A percentile compares a stretch with the other conserved stretches of the same genome.
Conservation (phyloP, 768 basidiomycete genomes). For the Auricularia cornea region DNA sequence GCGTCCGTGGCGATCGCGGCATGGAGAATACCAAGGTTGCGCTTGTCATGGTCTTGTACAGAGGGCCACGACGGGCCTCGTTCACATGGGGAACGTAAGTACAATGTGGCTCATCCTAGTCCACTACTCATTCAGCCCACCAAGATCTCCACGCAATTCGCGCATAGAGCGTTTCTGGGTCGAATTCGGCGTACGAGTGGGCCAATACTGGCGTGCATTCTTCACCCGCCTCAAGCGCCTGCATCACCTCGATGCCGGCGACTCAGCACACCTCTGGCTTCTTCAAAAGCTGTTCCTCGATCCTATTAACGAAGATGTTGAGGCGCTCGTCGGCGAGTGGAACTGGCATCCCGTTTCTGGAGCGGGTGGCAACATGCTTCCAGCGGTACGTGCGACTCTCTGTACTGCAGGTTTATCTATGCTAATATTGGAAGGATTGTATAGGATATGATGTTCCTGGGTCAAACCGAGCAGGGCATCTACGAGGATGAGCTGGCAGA, state of each 20-base stretch:
- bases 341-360: slow-evolving; percentile 14
- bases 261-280: slow-evolving; percentile 12
- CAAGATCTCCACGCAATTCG: slow-evolving; percentile 14
- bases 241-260: slow-evolving; percentile 5
- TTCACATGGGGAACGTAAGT: slow-evolving; percentile 17
- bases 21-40: slow-evolving; percentile 14
- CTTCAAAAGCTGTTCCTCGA: slow-evolving; percentile 12
- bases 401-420: too few relatives aligned
- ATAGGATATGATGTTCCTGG: slow-evolving; percentile 10
- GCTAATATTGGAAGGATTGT: not conserved
- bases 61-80: slow-evolving; percentile 8
- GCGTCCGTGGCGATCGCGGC: slow-evolving; percentile 15
- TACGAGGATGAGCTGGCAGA: slow-evolving; percentile 10
- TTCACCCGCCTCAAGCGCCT: slow-evolving; percentile 9
- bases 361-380: slow-evolving; percentile 14
- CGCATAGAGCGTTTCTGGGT: too few relatives aligned
- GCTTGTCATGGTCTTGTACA: slow-evolving; percentile 9
- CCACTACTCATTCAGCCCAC: not conserved
- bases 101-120: too few relatives aligned
- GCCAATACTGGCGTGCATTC: too few relatives aligned
- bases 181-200: too few relatives aligned
- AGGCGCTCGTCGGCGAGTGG: slow-evolving; percentile 10
- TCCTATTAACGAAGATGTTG: slow-evolving; percentile 11
- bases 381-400: slow-evolving; percentile 7
- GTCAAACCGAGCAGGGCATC: slow-evolving; percentile 1